A percentile compares a stretch with the other conserved stretches of the same genome.
Conservation (phyloP, 305 asterid species). For the Fraxinus xanthoxyloides region DNA sequence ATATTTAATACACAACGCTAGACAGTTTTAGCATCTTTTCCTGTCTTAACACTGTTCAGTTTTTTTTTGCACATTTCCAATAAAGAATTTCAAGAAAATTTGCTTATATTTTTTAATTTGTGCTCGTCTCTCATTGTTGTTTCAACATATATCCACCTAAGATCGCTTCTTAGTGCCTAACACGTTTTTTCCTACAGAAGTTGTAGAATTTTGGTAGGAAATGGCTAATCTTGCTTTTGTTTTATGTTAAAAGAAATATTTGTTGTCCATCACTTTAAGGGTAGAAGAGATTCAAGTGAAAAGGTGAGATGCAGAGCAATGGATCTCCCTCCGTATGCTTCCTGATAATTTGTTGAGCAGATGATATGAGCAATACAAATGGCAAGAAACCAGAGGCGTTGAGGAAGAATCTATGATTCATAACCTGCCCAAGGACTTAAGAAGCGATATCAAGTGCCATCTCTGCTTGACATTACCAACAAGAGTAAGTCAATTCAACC, state of each 20-base stretch:
- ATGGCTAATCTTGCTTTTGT: neutral
- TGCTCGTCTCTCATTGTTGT: too few species aligned
- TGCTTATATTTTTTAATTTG: too few species aligned
- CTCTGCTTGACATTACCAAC: neutral
- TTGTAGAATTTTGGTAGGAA: neutral
- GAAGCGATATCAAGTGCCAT: conserved; percentile 58
- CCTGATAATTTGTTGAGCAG: conserved; percentile 47
- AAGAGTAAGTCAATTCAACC: too few species aligned
- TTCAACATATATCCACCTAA: too few species aligned
- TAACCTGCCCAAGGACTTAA: conserved; percentile 11
- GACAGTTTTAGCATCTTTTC: neutral
- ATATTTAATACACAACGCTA: neutral
- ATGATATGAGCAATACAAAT: conserved; percentile 55
- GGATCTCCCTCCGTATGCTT: conserved; percentile 59
- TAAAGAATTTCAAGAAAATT: too few species aligned
- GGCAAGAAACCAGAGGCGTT: conserved; percentile 70
- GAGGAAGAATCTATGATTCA: conserved; percentile 51
- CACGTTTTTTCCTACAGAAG: neutral
- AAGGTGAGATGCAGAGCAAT: conserved; percentile 45
- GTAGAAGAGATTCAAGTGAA: conserved; percentile 49
- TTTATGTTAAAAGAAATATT: conserved; percentile 43
- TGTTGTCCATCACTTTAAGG: conserved; percentile 50
- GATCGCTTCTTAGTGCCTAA: too few species aligned
- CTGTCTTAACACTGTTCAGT: neutral
- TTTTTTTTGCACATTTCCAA: too few species aligned